Evolutionary conservation across 1,284 basidiomycete species (phyloP), one percentile per base, ranked within the genome.

Genomic region (Ganoderma lucidum): DNA sequence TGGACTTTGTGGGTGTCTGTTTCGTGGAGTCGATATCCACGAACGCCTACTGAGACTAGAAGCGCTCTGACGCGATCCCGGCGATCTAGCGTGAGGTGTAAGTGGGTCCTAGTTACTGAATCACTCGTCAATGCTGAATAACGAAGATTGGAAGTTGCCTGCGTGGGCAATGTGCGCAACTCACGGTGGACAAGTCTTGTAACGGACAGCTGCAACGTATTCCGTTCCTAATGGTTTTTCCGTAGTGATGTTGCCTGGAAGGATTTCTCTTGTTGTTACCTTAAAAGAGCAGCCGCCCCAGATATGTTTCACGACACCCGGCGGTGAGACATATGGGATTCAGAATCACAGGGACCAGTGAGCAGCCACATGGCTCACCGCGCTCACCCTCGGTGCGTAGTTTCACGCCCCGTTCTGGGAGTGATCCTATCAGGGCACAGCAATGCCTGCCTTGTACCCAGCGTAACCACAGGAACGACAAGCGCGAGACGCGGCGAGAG

Each of bases 391-490:
- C 48, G 9, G 48, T 10, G 48, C 23, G 23, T 28, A 19, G 48
- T 28, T 51, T 51, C 48, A 51, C 42, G 9, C n/a, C 23, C 48
- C 23, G 23, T 51, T 51, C 23, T 51, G 19, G 48, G 48, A 12
- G 12, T 51, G 48, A 51, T 51, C 48, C 48, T 51, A 51, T 51
- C 48, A 51, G 48, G 8, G 48, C 48, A 51, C 10, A 51, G 48
- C 48, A 51, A 51, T 51, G 23, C 23, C 6, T 28, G n/a, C 23
- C 48, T 51, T 51, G 48, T 51, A 51, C 9, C 28, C 48, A n/a
- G 48, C 48, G 48, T 51, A 51, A 51, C 48, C 48, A 28, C 48
- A 51, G 48, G 48, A 28, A 51, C 48, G 48, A 51, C 3, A 12
- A n/a, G 19, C 23, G 48, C 23, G 9, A 28, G 48, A 51, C 9